Evolutionary conservation across 441 rosid species (phyloP).

Genomic region (Euphorbia neoarborescens): DNA sequence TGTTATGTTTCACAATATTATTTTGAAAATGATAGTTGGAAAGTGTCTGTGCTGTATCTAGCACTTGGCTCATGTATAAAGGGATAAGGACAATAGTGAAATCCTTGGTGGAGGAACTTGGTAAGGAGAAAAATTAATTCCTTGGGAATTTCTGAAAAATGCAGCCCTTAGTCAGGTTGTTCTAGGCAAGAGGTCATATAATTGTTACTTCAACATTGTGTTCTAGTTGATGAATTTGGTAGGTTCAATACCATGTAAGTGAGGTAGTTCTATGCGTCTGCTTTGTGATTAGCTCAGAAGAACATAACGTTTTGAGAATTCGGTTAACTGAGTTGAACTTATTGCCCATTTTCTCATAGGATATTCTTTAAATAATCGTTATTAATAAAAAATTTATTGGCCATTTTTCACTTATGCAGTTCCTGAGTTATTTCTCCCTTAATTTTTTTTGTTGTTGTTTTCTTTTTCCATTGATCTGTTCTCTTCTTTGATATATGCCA

Average conservation of each 20-base stretch:
- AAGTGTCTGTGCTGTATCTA: not conserved
- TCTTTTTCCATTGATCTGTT: not conserved
- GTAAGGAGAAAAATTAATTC: not conserved
- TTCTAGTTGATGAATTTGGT: not conserved
- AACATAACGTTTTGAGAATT: not conserved
- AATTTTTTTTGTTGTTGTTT: not conserved
- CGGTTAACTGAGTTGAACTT: not conserved
- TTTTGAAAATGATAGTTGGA: not conserved
- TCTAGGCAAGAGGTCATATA: not conserved
- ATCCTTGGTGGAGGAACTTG: not conserved
- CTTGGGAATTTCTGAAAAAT: not conserved
- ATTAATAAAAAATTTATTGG: not conserved
- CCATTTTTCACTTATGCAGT: not conserved
- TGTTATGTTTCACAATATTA: not conserved
- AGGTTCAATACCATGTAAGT: not conserved
- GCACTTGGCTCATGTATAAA: not conserved
- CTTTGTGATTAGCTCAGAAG: not conserved
- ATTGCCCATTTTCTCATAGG: not conserved
- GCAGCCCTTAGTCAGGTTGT: not conserved
- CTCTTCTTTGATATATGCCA: not conserved
- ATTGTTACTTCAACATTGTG: not conserved
- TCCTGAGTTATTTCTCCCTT: not conserved
- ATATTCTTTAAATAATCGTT: not conserved
- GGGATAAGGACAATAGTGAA: not conserved
- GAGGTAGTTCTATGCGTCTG: not conserved